Evolutionary conservation across 768 basidiomycete species (phyloP).

Genomic region (Myochromella boudieri): DNA sequence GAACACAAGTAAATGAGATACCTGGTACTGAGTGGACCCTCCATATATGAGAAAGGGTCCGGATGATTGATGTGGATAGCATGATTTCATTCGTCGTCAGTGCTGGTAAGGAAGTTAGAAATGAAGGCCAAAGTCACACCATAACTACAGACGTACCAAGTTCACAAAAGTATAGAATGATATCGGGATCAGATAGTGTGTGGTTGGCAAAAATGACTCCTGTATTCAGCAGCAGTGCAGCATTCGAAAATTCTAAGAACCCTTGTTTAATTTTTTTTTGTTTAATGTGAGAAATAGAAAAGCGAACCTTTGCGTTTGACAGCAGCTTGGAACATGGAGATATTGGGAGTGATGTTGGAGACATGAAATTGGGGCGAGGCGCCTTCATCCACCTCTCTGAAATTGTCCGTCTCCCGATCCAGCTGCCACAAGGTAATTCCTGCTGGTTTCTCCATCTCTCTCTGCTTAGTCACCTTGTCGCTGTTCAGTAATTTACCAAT

Average conservation of each 20-base stretch:
- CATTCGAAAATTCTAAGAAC: slow-evolving; percentile 38
- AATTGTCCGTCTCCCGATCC: slow-evolving; percentile 8
- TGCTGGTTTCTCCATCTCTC: slow-evolving; percentile 22
- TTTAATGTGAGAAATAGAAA: background rate
- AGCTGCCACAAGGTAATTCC: slow-evolving; percentile 32
- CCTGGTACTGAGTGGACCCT: slow-evolving; percentile 17
- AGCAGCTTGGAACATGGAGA: slow-evolving; percentile 31
- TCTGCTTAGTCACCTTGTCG: slow-evolving; percentile 32
- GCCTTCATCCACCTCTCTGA: slow-evolving; percentile 15
- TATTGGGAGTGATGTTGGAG: slow-evolving; percentile 19
- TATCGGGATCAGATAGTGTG: slow-evolving; percentile 20
- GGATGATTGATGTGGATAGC: slow-evolving; percentile 27
- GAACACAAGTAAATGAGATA: slow-evolving; percentile 34
- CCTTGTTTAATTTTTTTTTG: too few relatives aligned
- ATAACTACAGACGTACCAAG: slow-evolving; percentile 31
- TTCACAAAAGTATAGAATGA: slow-evolving; percentile 40
- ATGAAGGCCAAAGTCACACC: background rate
- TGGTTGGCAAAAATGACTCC: slow-evolving; percentile 35
- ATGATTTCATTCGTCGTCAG: slow-evolving; percentile 21
- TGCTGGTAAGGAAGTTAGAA: slow-evolving; percentile 19
- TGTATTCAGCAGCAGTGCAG: slow-evolving; percentile 39
- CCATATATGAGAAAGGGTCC: slow-evolving; percentile 35
- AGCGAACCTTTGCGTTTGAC: slow-evolving; percentile 33
- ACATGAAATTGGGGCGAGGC: slow-evolving; percentile 12
- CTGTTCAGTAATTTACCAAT: slow-evolving; percentile 43